Base-by-base conservation (phyloP, 2,329 filamentous ascomycete species). In the Colletotrichum camelliae region DNA sequence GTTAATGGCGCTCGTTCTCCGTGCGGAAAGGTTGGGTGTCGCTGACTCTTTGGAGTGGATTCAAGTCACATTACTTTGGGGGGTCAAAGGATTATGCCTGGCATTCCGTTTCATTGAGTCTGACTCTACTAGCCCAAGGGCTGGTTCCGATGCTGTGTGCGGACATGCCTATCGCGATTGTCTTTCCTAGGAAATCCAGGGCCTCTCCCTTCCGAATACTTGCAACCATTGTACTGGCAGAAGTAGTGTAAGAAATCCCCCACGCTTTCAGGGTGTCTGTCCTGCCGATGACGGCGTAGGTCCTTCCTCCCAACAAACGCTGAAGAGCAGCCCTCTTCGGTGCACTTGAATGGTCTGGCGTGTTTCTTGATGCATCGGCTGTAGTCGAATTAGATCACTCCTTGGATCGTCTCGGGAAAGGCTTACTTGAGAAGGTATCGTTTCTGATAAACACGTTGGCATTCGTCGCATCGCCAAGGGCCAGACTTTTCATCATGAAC, bases 291-390 rank as follows among this genome's bases (percentile, higher is more conserved):
- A 9, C 65, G 65, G n/a, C 62, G 7, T 12, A 72, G 66, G 18
- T 76, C 77, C 60, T 71, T 77, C 5, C 58, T 58, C 24, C 68
- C 31, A 58, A 48, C 35, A 55, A 78, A 78, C 9, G 31, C 24
- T n/a, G 15, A 18, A 9, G 24, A n/a, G 43, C 75, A 77, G 35
- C 37, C 35, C 15, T 18, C 37, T 58, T 55, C 61, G 18, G 43
- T 27, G 52, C 77, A 78, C 27, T 55, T 64, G 57, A 74, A 74
- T 15, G 31, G 71, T 16, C 39, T 69, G 10, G 18, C 15, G 15
- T 70, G 71, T 21, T 62, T 65, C 15, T 29, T 33, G 37, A 37
- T 52, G 35, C 58, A 64, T 24, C 57, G 65, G 29, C 71, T 74
- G 21, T 6, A 18, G 8, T 9, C 18, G 7, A 1, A 10, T 27